These are phyloP conservation scores for Blastomyces parvus DNA, from an alignment of 2,329 filamentous ascomycete genomes.

Conservation along the genomic window DNA sequence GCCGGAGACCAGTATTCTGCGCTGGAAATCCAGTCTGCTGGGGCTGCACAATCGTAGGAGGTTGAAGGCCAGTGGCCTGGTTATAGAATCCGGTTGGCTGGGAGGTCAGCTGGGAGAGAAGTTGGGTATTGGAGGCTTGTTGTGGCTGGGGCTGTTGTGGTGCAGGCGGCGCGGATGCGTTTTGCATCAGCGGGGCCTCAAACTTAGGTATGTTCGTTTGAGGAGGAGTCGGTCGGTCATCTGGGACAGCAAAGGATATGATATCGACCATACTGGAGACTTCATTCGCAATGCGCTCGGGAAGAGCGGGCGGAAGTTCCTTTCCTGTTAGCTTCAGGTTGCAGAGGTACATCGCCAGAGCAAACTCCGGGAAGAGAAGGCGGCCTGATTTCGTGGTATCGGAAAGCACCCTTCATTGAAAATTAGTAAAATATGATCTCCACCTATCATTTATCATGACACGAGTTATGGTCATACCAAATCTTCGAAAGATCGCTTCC, in stretches of 20 bases:
- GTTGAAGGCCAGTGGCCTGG: constrained; percentile 61
- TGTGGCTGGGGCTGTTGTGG: constrained; percentile 58
- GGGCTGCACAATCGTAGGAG: constrained; percentile 35
- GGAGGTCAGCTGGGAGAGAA: constrained; percentile 48
- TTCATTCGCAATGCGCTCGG: constrained; percentile 85
- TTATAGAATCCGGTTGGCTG: constrained; percentile 43
- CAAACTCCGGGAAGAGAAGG: constrained; percentile 94
- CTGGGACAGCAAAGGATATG: constrained; percentile 84
- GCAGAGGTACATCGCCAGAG: constrained; percentile 95
- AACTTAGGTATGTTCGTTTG: constrained; percentile 63
- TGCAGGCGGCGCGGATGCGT: constrained; percentile 41
- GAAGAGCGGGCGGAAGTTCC: constrained; percentile 61
- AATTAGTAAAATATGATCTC: constrained; percentile 5
- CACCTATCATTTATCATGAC: constrained; percentile 20
- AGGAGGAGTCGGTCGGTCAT: constrained; percentile 51
- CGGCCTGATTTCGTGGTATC: constrained; percentile 96
- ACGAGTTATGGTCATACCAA: constrained; percentile 48
- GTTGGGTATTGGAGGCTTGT: constrained; percentile 59
- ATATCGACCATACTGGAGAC: constrained; percentile 99
- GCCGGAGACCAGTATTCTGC: constrained; percentile 47
- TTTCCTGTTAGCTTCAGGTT: constrained; percentile 88
- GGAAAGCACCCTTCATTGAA: constrained; percentile 60
- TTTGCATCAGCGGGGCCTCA: constrained; percentile 45
- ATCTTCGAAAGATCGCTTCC: constrained; percentile 85
- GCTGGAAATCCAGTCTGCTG: constrained; percentile 38